Conservation (phyloP, 2,329 filamentous ascomycete species). For the Fusarium sp. region DNA sequence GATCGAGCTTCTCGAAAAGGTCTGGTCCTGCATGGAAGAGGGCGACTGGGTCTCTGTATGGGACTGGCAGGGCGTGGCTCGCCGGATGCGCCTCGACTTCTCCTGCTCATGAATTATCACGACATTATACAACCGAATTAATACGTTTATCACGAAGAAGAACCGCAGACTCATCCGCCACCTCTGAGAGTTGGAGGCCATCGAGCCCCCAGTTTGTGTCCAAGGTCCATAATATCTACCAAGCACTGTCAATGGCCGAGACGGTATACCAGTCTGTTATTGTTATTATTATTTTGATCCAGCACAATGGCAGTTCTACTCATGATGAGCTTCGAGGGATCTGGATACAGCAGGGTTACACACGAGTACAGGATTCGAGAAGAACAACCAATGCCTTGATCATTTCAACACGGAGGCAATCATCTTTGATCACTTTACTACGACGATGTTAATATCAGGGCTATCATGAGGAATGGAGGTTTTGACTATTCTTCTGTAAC, state of each 20-base stretch:
- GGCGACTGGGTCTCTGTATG: constrained; percentile 70
- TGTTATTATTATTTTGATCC: constrained; percentile 9
- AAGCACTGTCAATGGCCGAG: constrained; percentile 3
- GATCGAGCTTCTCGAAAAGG: constrained; percentile 65
- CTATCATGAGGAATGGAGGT: background rate
- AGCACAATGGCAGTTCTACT: background rate
- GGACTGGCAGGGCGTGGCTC: constrained; percentile 73
- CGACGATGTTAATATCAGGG: background rate
- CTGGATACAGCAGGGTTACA: background rate
- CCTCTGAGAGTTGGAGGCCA: background rate
- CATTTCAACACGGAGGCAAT: background rate
- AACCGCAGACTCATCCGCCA: background rate
- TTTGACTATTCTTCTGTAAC: background rate
- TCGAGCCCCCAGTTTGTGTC: background rate
- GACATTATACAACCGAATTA: constrained; percentile 4
- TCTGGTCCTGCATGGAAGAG: constrained; percentile 70
- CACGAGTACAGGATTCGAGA: background rate
- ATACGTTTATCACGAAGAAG: constrained; percentile 11
- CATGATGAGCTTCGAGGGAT: background rate
- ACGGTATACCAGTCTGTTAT: constrained; percentile 30
- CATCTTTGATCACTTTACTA: background rate
- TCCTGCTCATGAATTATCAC: constrained; percentile 58
- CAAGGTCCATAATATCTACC: constrained; percentile 19
- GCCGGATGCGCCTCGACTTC: constrained; percentile 66
- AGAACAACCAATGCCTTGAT: background rate